phyloP scores from a whole-genome alignment of 192 early-diverging fungal species.

The Rhizoclosmatium globosum region DNA sequence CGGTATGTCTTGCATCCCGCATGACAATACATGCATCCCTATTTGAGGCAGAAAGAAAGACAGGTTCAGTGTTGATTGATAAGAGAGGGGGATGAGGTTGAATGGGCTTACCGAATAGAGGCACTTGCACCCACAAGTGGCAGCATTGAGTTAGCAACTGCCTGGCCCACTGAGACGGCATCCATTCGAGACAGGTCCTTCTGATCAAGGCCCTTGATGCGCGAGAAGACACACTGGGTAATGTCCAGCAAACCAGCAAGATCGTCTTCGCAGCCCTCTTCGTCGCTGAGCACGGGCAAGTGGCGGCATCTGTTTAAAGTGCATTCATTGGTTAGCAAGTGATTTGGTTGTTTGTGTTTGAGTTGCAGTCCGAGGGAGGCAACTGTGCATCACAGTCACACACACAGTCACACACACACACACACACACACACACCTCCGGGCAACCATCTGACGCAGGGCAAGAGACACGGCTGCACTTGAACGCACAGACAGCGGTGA shows the following conservation, averaged over 20 bases:
- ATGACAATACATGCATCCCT: conserved; percentile 31
- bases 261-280: conserved; percentile 44
- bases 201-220: conserved; percentile 55
- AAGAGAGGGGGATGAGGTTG: neutral
- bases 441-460: conserved; percentile 36
- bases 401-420: neutral
- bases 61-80: neutral
- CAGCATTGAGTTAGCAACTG: conserved; percentile 20
- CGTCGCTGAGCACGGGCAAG: conserved; percentile 52
- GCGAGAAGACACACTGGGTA: conserved; percentile 62
- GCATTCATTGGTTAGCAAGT: neutral
- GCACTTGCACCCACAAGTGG: conserved; percentile 22
- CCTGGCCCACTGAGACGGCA: conserved; percentile 4
- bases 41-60: neutral
- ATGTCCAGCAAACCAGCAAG: conserved; percentile 64
- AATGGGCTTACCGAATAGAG: conserved; percentile 11
- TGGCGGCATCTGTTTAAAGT: conserved; percentile 53
- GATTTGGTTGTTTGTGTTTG: neutral
- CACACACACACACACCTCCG: neutral
- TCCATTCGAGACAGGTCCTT: conserved; percentile 22
- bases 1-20: conserved; percentile 29
- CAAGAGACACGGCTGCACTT: conserved; percentile 16
- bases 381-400: neutral
- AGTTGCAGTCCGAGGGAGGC: neutral
- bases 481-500: conserved; percentile 28